Percentiles rank a stretch among this genome's conserved stretches.
These are phyloP conservation scores for Andrographis paniculata DNA, from an alignment of 305 asterid species.

Conservation along the genomic window DNA sequence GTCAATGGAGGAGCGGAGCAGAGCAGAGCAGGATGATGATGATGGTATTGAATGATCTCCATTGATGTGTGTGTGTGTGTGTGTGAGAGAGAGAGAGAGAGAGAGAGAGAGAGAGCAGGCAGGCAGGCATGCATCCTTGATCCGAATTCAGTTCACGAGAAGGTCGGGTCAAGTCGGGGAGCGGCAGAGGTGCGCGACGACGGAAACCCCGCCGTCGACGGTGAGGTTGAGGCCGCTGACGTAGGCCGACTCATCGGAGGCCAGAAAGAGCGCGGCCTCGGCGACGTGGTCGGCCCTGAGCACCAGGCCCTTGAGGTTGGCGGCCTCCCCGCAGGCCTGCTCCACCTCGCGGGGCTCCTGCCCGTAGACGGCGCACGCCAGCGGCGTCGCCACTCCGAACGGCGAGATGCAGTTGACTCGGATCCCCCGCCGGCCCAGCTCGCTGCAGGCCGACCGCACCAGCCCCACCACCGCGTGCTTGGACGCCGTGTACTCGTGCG, in stretches of 20 bases:
- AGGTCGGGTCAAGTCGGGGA: slow-evolving; percentile 27
- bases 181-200: slow-evolving; percentile 27
- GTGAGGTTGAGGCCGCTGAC: slow-evolving; percentile 55
- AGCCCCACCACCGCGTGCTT: slow-evolving; percentile 56
- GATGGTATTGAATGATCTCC: no score
- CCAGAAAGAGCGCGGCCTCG: slow-evolving; percentile 49
- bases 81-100: no score
- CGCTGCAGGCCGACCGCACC: slow-evolving; percentile 33
- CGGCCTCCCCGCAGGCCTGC: slow-evolving; percentile 17
- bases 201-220: slow-evolving; percentile 56
- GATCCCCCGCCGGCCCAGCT: slow-evolving; percentile 50
- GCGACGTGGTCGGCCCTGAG: slow-evolving; percentile 39
- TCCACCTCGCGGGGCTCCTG: slow-evolving; percentile 24
- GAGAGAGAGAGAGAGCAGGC: no score
- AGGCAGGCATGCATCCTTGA: no score
- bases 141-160: background rate
- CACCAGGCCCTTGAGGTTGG: slow-evolving; percentile 36
- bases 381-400: slow-evolving; percentile 52
- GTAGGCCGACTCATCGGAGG: slow-evolving; percentile 61
- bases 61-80: no score
- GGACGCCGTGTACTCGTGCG: slow-evolving; percentile 43
- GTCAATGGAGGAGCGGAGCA: no score
- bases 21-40: no score
- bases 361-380: slow-evolving; percentile 25
- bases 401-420: slow-evolving; percentile 51